A percentile compares a stretch with the other conserved stretches of the same genome.
phyloP scores from a whole-genome alignment of 2,329 filamentous ascomycete species.

The Aspergillus transmontanensis region DNA sequence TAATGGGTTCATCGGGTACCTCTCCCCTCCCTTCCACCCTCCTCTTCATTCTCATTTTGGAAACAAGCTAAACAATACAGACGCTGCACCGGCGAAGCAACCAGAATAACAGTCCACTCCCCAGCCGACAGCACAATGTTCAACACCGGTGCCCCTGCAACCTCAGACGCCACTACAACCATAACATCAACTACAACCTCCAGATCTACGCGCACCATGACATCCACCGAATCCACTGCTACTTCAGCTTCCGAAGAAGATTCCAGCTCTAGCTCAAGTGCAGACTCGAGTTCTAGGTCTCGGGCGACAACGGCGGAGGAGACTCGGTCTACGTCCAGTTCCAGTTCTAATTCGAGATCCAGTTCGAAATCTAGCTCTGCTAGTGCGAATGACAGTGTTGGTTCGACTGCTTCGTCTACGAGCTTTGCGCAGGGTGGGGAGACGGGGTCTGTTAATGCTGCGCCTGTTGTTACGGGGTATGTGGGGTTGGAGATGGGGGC shows the following conservation, averaged over 20 bases:
- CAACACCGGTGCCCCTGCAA: neutral
- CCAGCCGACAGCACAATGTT: neutral
- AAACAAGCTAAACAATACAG: neutral
- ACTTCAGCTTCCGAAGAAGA: neutral
- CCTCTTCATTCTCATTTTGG: no score
- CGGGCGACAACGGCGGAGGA: neutral
- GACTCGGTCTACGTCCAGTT: neutral
- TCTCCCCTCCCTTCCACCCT: neutral
- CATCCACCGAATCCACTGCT: neutral
- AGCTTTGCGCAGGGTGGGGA: neutral
- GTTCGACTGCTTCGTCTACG: neutral
- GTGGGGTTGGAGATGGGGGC: neutral
- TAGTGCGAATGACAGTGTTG: neutral
- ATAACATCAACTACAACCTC: neutral
- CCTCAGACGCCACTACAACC: neutral
- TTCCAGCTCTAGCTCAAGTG: neutral
- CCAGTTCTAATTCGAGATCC: neutral
- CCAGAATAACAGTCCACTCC: slow-evolving; percentile 11
- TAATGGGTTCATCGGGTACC: slow-evolving; percentile 1
- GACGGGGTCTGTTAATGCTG: neutral
- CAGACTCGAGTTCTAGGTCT: neutral
- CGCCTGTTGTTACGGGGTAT: neutral
- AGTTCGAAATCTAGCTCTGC: neutral
- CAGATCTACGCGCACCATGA: neutral
- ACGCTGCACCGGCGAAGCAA: slow-evolving; percentile 11